Conservation (phyloP, 257 asterid genomes). For the Anisodus acutangulus region DNA sequence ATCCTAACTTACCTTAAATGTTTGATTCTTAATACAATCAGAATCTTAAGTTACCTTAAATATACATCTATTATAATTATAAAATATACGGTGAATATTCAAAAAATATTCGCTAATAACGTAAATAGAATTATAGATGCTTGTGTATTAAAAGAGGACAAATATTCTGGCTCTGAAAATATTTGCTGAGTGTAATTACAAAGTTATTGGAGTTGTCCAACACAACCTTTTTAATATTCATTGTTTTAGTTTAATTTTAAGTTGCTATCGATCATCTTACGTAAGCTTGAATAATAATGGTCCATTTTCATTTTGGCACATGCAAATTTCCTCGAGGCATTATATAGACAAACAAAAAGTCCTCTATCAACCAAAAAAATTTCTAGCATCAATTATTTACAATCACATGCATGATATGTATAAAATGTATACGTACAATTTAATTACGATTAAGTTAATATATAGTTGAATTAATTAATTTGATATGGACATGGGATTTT, state of each 20-base stretch:
- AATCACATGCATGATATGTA: too few relatives aligned
- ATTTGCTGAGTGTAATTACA: background rate
- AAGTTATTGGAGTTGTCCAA: slow-evolving; percentile 7
- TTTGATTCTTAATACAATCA: too few relatives aligned
- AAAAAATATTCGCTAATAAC: too few relatives aligned
- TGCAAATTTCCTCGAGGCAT: slow-evolving; percentile 22
- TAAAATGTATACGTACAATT: too few relatives aligned
- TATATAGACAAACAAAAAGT: background rate
- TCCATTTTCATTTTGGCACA: background rate
- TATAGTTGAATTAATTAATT: too few relatives aligned
- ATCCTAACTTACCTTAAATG: too few relatives aligned
- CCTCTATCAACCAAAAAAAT: background rate
- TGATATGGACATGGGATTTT: background rate
- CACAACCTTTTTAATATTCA: background rate
- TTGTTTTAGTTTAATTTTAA: background rate
- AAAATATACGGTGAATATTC: too few relatives aligned
- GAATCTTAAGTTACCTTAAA: too few relatives aligned
- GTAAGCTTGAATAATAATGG: background rate
- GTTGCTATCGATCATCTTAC: background rate
- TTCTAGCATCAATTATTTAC: background rate
- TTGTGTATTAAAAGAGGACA: background rate
- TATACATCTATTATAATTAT: too few relatives aligned
- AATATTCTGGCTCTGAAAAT: background rate
- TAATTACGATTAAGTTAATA: too few relatives aligned
- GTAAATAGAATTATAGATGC: background rate